phyloP scores from a whole-genome alignment of 306 rosid genomes.

The Boehmeria nivea region DNA sequence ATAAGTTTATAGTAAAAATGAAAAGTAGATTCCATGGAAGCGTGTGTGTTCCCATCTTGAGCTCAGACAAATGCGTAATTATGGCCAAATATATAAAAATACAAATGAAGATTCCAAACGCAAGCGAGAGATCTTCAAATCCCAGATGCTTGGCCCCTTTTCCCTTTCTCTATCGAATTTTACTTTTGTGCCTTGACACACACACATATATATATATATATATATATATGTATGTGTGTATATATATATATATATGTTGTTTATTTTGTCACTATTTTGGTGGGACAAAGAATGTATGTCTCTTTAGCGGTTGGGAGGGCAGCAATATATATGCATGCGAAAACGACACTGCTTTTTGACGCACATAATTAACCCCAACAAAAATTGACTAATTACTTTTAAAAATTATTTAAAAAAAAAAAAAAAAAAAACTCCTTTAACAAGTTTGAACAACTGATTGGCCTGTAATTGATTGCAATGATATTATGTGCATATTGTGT shows the following conservation, averaged over 20 bases:
- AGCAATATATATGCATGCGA: constrained; percentile 19
- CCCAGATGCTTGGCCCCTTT: constrained; percentile 32
- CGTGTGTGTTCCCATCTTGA: neutral
- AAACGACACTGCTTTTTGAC: constrained; percentile 29
- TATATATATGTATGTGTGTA: constrained; percentile 25
- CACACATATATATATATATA: constrained; percentile 12
- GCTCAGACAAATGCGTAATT: neutral
- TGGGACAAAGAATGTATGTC: constrained; percentile 43
- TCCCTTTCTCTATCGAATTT: constrained; percentile 25
- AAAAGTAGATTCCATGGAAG: neutral
- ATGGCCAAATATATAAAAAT: neutral
- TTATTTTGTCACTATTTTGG: constrained; percentile 29
- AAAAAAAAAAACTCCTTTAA: neutral
- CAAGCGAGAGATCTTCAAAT: constrained; percentile 21
- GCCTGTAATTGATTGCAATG: too few species aligned
- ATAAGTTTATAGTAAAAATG: too few species aligned
- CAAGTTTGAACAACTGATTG: too few species aligned
- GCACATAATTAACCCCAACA: neutral
- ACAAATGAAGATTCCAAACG: constrained; percentile 35
- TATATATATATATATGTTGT: constrained; percentile 11
- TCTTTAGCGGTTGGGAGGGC: constrained; percentile 35
- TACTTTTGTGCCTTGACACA: neutral
- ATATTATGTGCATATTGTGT: too few species aligned
- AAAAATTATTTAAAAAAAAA: neutral
- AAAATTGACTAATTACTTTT: neutral